phyloP scores from a whole-genome alignment of 192 early-diverging fungal genomes.

The Backusella liffmaniae region DNA sequence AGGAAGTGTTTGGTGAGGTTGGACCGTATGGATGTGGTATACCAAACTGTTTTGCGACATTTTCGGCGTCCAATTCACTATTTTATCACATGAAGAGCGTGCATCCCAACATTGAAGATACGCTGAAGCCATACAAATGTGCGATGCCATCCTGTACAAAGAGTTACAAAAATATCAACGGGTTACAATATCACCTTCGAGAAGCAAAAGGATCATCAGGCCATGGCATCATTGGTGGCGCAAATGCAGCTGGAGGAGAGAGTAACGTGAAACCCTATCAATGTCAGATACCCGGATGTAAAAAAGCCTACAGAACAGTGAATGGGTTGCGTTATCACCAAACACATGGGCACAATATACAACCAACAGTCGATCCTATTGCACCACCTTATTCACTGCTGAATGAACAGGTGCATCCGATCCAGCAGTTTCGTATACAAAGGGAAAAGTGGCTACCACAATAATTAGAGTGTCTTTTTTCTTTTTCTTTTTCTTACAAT shows the following conservation, averaged over 20 bases:
- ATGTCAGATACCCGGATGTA: slow-evolving; percentile 40
- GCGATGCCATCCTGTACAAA: slow-evolving; percentile 65
- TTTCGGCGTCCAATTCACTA: slow-evolving; percentile 37
- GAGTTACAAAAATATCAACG: slow-evolving; percentile 82
- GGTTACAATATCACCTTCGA: slow-evolving; percentile 77
- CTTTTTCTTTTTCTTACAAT: neutral
- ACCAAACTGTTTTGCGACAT: slow-evolving; percentile 30
- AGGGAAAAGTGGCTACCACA: neutral
- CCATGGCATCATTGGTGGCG: slow-evolving; percentile 14
- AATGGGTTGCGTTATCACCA: slow-evolving; percentile 45
- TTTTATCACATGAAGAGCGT: slow-evolving; percentile 47
- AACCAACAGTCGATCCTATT: neutral
- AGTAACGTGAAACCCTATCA: slow-evolving; percentile 27
- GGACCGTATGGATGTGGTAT: slow-evolving; percentile 42
- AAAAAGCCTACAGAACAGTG: slow-evolving; percentile 38
- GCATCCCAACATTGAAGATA: slow-evolving; percentile 33
- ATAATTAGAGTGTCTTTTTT: neutral
- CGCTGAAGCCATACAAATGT: slow-evolving; percentile 64
- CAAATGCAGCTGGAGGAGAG: neutral
- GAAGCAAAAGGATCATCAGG: slow-evolving; percentile 50
- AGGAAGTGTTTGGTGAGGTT: slow-evolving; percentile 22
- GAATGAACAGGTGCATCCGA: neutral
- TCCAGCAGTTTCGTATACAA: neutral
- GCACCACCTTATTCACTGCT: neutral
- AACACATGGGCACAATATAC: slow-evolving; percentile 28